A percentile compares a stretch with the other conserved stretches of the same genome.
phyloP scores from a whole-genome alignment of 352 stramenopile genomes.

The Phytopythium litorale region DNA sequence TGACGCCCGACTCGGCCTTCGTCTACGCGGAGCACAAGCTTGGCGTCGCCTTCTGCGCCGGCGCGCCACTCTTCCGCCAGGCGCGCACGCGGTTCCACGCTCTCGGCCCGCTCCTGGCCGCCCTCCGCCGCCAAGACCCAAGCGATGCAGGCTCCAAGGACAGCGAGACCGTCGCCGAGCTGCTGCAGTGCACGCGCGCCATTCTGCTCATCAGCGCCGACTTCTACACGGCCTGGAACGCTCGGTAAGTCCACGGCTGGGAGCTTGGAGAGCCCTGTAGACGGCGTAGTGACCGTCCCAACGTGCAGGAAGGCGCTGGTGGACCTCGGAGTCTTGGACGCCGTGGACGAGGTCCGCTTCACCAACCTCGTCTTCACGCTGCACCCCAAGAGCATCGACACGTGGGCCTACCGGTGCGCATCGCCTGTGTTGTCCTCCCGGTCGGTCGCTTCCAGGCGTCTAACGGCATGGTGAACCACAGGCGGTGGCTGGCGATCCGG shows the following conservation, averaged over 20 bases:
- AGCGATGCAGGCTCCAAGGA: not conserved
- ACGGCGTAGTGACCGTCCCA: not conserved
- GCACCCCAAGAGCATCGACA: conserved; percentile 86
- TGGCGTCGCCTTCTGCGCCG: conserved; percentile 57
- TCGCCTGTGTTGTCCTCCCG: not conserved
- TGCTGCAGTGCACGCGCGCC: conserved; percentile 51
- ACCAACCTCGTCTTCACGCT: conserved; percentile 70
- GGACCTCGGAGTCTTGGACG: conserved; percentile 27
- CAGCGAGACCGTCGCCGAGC: conserved; percentile 12
- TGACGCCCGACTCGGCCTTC: conserved; percentile 56
- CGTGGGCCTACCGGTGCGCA: conserved; percentile 72
- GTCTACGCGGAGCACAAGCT: conserved; percentile 76
- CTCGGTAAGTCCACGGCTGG: conserved; percentile 26
- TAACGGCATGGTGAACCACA: conserved; percentile 10
- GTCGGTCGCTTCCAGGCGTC: not conserved
- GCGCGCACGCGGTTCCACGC: conserved; percentile 49
- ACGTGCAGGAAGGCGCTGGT: conserved; percentile 54
- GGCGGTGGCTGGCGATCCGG: conserved; percentile 50
- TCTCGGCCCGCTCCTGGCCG: conserved; percentile 27
- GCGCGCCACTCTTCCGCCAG: conserved; percentile 44
- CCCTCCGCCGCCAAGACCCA: not conserved
- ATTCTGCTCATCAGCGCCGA: conserved; percentile 76
- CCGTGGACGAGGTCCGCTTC: conserved; percentile 51
- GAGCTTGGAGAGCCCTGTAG: no score
- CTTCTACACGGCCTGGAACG: conserved; percentile 87